phyloP scores from a whole-genome alignment of 257 asterid species.

The Leptodermis oblonga region DNA sequence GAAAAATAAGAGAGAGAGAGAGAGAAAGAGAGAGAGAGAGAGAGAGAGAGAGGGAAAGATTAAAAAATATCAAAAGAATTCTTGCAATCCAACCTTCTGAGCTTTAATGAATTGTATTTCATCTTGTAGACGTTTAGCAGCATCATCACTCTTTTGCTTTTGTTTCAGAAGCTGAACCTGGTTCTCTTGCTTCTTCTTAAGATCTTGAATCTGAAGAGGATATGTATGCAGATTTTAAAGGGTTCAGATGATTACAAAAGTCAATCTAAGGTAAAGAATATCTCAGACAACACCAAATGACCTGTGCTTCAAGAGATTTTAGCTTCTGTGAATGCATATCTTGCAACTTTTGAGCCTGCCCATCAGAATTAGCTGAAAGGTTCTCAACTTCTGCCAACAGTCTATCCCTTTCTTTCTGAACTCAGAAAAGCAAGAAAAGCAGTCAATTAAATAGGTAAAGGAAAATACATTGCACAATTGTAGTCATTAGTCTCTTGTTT shows the following conservation, averaged over 20 bases:
- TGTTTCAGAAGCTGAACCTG: conserved; percentile 93
- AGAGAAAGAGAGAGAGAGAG: conserved; percentile 3
- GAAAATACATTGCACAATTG: neutral
- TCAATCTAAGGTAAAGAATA: neutral
- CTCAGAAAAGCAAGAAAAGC: conserved; percentile 13
- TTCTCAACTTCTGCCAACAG: conserved; percentile 87
- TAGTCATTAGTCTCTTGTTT: conserved; percentile 4
- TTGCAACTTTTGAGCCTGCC: conserved; percentile 79
- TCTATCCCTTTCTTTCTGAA: conserved; percentile 81
- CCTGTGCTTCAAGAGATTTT: conserved; percentile 89
- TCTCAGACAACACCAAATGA: conserved; percentile 16
- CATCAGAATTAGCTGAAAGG: conserved; percentile 85
- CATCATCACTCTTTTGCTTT: conserved; percentile 97
- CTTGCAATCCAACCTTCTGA: conserved; percentile 61
- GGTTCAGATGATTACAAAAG: conserved; percentile 6
- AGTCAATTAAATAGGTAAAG: conserved; percentile 15
- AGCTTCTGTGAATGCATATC: conserved; percentile 83
- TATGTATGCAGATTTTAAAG: conserved; percentile 9
- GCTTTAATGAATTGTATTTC: conserved; percentile 96
- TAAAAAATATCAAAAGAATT: conserved; percentile 5
- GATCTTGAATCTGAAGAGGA: conserved; percentile 78
- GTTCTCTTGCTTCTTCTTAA: conserved; percentile 92
- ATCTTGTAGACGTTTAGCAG: conserved; percentile 84
- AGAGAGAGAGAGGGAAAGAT: no score
- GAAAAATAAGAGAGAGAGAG: neutral